Percentiles rank a stretch among this genome's conserved stretches.
These are phyloP conservation scores for Dactylellina sp. DNA, from an alignment of 2,329 filamentous ascomycete genomes.

Conservation along the genomic window DNA sequence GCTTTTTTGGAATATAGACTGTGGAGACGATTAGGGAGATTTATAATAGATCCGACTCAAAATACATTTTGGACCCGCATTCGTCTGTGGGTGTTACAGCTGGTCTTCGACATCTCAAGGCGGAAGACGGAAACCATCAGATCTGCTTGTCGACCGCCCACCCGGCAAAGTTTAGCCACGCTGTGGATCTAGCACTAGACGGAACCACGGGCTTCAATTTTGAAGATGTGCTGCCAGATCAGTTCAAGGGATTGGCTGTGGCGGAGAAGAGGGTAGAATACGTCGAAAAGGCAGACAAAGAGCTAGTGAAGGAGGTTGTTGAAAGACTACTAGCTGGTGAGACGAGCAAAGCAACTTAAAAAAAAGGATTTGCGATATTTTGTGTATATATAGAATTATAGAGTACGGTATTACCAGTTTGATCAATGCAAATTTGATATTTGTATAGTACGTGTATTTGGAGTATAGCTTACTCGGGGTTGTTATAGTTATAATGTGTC, in stretches of 20 bases:
- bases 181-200: slow-evolving; percentile 82
- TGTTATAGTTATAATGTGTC: neutral
- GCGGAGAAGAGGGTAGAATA: slow-evolving; percentile 80
- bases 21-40: slow-evolving; percentile 73
- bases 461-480: no score
- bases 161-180: slow-evolving; percentile 90
- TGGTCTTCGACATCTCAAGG: slow-evolving; percentile 74
- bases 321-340: slow-evolving; percentile 38
- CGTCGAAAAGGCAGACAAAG: slow-evolving; percentile 67
- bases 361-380: neutral
- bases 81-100: slow-evolving; percentile 87
- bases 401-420: neutral
- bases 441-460: no score
- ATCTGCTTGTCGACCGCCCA: slow-evolving; percentile 93
- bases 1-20: slow-evolving; percentile 69
- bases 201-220: slow-evolving; percentile 80
- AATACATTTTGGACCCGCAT: slow-evolving; percentile 92
- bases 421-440: neutral
- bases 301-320: slow-evolving; percentile 60
- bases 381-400: slow-evolving; percentile 7
- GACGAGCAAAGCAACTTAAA: slow-evolving; percentile 23
- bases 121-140: slow-evolving; percentile 70
- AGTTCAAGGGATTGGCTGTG: slow-evolving; percentile 82
- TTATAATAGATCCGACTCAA: slow-evolving; percentile 65
- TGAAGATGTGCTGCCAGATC: slow-evolving; percentile 77